phyloP scores from a whole-genome alignment of 495 filamentous ascomycete genomes.

The Neurospora sp. region DNA sequence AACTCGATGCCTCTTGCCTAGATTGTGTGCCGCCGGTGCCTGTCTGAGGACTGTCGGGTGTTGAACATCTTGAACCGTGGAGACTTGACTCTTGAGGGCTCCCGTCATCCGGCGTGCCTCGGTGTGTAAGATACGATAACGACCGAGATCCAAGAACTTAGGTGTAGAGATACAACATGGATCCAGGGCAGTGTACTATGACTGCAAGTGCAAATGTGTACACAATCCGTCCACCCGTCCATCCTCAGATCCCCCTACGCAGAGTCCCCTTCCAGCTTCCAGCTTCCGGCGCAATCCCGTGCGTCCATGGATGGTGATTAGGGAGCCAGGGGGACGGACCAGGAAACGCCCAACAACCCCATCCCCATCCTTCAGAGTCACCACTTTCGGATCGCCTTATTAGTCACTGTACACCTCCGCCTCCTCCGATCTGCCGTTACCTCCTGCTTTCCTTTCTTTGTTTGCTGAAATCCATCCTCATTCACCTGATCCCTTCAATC shows the following conservation, averaged over 20 bases:
- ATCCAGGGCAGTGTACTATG: neutral
- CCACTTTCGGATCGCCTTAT: neutral
- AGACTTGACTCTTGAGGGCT: neutral
- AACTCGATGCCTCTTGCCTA: neutral
- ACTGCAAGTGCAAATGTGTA: neutral
- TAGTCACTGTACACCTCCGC: neutral
- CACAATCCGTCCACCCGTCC: neutral
- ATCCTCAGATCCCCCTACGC: neutral
- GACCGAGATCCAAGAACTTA: neutral
- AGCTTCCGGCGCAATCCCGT: neutral
- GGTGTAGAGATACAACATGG: neutral
- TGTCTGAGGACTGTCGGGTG: neutral
- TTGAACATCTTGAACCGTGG: neutral
- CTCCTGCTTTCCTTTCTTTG: neutral
- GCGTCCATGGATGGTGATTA: neutral
- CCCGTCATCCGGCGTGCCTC: neutral
- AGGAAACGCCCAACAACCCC: neutral
- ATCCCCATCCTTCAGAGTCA: neutral
- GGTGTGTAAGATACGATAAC: neutral
- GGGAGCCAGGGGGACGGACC: neutral
- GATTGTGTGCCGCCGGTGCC: neutral
- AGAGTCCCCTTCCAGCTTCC: neutral
- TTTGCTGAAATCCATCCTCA: neutral
- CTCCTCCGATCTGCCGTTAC: neutral
- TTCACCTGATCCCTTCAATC: neutral